Evolutionary conservation across 139 green algal species (phyloP).

Genomic region (Trebouxia sp.): DNA sequence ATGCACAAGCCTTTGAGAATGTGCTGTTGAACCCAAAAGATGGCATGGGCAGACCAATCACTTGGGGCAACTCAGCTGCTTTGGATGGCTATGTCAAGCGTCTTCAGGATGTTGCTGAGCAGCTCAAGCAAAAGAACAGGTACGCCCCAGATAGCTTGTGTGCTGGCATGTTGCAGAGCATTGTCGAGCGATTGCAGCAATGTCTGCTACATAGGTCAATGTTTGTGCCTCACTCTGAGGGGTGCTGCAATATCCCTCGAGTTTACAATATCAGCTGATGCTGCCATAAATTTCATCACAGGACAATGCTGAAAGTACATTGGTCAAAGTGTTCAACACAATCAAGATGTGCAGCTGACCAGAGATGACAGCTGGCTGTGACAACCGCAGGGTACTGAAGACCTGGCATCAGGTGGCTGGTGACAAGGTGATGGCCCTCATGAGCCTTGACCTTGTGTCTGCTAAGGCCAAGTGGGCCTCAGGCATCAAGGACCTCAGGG

Average conservation of each 20-base stretch:
- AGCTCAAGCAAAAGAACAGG: slow-evolving; percentile 58
- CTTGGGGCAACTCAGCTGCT: slow-evolving; percentile 70
- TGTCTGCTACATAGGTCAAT: background rate
- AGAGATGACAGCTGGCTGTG: too few relatives aligned
- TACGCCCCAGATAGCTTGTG: background rate
- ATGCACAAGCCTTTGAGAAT: slow-evolving; percentile 41
- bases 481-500: slow-evolving; percentile 72
- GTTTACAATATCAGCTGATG: too few relatives aligned
- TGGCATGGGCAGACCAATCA: slow-evolving; percentile 71
- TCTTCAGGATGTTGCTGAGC: slow-evolving; percentile 45
- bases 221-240: too few relatives aligned
- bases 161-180: background rate
- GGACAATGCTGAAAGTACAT: too few relatives aligned
- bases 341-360: too few relatives aligned
- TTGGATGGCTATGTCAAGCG: slow-evolving; percentile 75
- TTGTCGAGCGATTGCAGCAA: background rate
- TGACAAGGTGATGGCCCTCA: slow-evolving; percentile 62
- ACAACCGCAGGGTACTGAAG: background rate
- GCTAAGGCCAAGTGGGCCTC: slow-evolving; percentile 54
- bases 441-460: slow-evolving; percentile 71
- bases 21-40: slow-evolving; percentile 77
- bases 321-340: too few relatives aligned
- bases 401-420: slow-evolving; percentile 13
- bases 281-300: too few relatives aligned
- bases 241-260: too few relatives aligned